These are phyloP conservation scores for Talaromyces rugulosus DNA, from an alignment of 2,329 filamentous ascomycete genomes.

Conservation along the genomic window DNA sequence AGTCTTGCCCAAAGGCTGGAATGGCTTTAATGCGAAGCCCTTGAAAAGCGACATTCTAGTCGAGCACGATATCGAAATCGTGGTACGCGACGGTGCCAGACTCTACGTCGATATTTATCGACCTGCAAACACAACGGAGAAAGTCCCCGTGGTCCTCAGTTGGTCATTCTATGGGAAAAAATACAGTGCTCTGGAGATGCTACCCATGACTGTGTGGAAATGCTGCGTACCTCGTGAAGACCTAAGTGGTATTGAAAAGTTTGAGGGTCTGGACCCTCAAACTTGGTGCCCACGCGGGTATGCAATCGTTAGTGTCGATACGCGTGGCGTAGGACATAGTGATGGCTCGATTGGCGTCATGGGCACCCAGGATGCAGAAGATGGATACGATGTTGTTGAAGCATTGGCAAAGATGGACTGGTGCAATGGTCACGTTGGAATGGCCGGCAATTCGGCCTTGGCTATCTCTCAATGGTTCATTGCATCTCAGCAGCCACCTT, in stretches of 20 bases:
- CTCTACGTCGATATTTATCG: conserved; percentile 46
- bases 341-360: conserved; percentile 36
- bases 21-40: conserved; percentile 31
- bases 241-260: conserved; percentile 35
- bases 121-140: conserved; percentile 29
- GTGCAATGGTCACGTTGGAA: conserved; percentile 43
- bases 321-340: conserved; percentile 28
- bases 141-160: conserved; percentile 40
- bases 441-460: conserved; percentile 44
- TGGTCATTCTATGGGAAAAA: conserved; percentile 48
- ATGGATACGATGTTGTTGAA: conserved; percentile 45
- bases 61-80: conserved; percentile 45
- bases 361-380: conserved; percentile 43
- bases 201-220: conserved; percentile 36
- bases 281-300: conserved; percentile 29
- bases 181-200: conserved; percentile 34
- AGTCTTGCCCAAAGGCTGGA: conserved; percentile 35
- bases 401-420: conserved; percentile 38
- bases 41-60: conserved; percentile 37
- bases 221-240: conserved; percentile 30
- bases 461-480: conserved; percentile 43
- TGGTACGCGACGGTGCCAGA: conserved; percentile 38
- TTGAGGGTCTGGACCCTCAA: conserved; percentile 41
- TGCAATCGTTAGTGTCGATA: conserved; percentile 33
- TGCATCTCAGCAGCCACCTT: conserved; percentile 39